Conservation (phyloP, 306 rosid species). For the Prunus mira region DNA sequence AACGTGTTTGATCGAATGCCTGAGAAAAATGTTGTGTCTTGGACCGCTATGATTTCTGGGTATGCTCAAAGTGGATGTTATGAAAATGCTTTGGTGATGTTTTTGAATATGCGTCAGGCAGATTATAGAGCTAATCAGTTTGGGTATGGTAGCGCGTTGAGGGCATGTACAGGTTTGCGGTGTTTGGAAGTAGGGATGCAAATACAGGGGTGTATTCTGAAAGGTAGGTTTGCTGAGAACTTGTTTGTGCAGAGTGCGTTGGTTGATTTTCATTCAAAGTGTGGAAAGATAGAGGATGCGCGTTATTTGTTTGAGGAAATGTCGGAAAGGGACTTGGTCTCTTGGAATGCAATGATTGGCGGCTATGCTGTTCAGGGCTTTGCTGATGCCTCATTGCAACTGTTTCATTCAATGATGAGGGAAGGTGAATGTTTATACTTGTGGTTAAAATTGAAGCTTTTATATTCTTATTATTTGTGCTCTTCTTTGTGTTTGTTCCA, state of each 20-base stretch:
- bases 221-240: constrained; percentile 24
- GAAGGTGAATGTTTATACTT: constrained; percentile 24
- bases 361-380: constrained; percentile 37
- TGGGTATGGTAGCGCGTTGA: constrained; percentile 29
- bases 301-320: constrained; percentile 15
- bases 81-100: constrained; percentile 23
- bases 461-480: background rate
- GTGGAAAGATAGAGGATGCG: constrained; percentile 29
- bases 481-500: background rate
- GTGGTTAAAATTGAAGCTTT: background rate
- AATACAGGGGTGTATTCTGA: constrained; percentile 30
- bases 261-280: constrained; percentile 36
- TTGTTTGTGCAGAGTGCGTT: constrained; percentile 28
- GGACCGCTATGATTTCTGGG: constrained; percentile 38
- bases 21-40: constrained; percentile 30
- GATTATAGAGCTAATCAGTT: constrained; percentile 34
- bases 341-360: constrained; percentile 37
- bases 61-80: constrained; percentile 23
- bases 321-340: constrained; percentile 28
- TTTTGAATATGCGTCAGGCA: constrained; percentile 18
- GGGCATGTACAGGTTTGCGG: constrained; percentile 29
- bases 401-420: constrained; percentile 27
- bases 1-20: constrained; percentile 27
- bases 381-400: constrained; percentile 12
- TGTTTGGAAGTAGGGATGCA: constrained; percentile 25